A percentile compares a stretch with the other conserved stretches of the same genome.
Conservation (phyloP, 2,329 filamentous ascomycete species). For the Amylocarpus encephaloides region DNA sequence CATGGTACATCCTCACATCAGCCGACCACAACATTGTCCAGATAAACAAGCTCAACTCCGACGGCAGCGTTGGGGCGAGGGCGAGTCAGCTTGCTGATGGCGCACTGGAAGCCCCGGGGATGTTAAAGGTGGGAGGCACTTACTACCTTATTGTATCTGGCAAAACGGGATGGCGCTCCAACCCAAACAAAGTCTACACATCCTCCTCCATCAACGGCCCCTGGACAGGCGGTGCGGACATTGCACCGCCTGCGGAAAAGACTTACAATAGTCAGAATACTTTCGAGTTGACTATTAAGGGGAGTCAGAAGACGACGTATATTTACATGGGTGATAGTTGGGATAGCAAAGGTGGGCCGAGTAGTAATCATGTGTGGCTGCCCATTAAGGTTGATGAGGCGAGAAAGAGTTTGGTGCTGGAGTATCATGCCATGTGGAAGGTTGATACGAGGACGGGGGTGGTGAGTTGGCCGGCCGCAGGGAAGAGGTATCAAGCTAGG, state of each 20-base stretch:
- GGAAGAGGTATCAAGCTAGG: slow-evolving; percentile 34
- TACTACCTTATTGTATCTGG: slow-evolving; percentile 35
- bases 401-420: slow-evolving; percentile 32
- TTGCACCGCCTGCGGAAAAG: slow-evolving; percentile 33
- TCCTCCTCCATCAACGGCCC: slow-evolving; percentile 30
- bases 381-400: slow-evolving; percentile 33
- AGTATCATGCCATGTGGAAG: slow-evolving; percentile 38
- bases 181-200: slow-evolving; percentile 35
- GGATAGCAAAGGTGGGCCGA: slow-evolving; percentile 32
- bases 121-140: slow-evolving; percentile 31
- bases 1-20: slow-evolving; percentile 36
- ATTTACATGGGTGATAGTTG: slow-evolving; percentile 36
- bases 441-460: slow-evolving; percentile 35
- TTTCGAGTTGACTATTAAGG: slow-evolving; percentile 32
- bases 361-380: slow-evolving; percentile 36
- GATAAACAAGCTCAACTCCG: slow-evolving; percentile 34
- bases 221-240: slow-evolving; percentile 32
- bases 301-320: slow-evolving; percentile 31
- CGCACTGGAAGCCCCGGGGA: slow-evolving; percentile 34
- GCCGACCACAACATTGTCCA: slow-evolving; percentile 38
- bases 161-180: slow-evolving; percentile 34
- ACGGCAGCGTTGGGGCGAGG: slow-evolving; percentile 33
- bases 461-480: slow-evolving; percentile 28
- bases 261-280: slow-evolving; percentile 36
- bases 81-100: slow-evolving; percentile 28